Base-by-base conservation (phyloP, 345 rosid genomes). In the Corchorus olitorius region DNA sequence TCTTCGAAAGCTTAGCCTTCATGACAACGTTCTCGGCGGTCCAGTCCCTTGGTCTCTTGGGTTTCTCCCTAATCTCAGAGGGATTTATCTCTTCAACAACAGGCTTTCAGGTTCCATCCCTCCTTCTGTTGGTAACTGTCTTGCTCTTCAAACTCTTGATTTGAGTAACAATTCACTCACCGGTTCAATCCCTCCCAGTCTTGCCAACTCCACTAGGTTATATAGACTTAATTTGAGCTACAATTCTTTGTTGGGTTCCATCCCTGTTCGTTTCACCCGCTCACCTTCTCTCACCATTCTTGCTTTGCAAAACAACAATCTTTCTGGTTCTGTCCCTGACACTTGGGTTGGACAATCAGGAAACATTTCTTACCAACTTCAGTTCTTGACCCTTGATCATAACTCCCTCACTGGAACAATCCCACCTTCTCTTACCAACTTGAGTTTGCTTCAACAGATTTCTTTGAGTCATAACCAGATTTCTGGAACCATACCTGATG, bases 61-160 rank as follows among this genome's bases (percentile, higher is more conserved):
- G n/a, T 89, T 75, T 68, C 97, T 96, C 59, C 86, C 80, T 16
- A 75, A 85, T 78, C 94, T 96, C 67, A 85, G 93, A 75, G 99
- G 97, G 0, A 84, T 96, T 63, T 82, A 92, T 80, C 93, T 96
- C 70, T 96, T 96, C 88, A 96, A 96, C 87, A 96, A 96, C 78
- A 85, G 83, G 65, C 93, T 96, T 83, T 82, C 94, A 0, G 99
- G 98, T 75, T 89, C 93, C 0, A 78, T 94, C 82, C 98, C 98
- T 66, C 83, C 92, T 60, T 85, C 95, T 2, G 79, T 94, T 19
- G 97, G 96, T 73, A 86, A 84, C 83, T 88, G 90, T 67, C 90
- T 72, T 73, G 60, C 76, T 78, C 93, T 94, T 76, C 98, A 87
- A 77, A 83, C 84, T 77, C 89, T 94, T 52, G 98, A 93, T 81